These are phyloP conservation scores for Mimosa bimucronata DNA, from an alignment of 306 rosid genomes.

Conservation along the genomic window DNA sequence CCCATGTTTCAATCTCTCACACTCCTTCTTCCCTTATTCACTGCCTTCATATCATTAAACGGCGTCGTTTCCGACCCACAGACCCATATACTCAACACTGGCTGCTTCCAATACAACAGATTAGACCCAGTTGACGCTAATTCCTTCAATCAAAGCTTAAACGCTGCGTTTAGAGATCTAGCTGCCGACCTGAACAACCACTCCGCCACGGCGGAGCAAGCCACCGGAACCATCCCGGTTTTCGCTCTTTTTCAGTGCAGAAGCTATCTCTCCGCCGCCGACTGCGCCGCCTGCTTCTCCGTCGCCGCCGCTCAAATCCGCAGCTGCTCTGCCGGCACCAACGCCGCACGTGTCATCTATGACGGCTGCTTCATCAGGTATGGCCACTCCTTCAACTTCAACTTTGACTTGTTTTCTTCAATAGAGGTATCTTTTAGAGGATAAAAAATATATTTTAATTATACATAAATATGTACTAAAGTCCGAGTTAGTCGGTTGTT, in stretches of 20 bases:
- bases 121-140: not conserved
- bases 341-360: not conserved
- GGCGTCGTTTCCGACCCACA: not conserved
- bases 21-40: not conserved
- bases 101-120: not conserved
- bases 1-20: not conserved
- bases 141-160: not conserved
- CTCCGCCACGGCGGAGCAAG: not conserved
- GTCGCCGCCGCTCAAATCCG: not conserved
- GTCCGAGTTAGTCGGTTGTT: too few relatives aligned
- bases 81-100: not conserved
- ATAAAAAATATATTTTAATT: not conserved
- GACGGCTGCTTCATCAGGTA: constrained; percentile 14
- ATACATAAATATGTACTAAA: too few relatives aligned
- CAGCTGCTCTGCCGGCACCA: not conserved
- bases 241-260: not conserved
- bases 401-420: not conserved
- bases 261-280: not conserved
- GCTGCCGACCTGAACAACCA: not conserved
- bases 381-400: not conserved
- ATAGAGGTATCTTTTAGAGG: not conserved
- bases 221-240: not conserved
- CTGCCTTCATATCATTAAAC: not conserved
- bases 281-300: not conserved
- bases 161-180: not conserved